Base-by-base conservation (phyloP, 805 yeast species). In the Vanderwaltozyma verrucispora region DNA sequence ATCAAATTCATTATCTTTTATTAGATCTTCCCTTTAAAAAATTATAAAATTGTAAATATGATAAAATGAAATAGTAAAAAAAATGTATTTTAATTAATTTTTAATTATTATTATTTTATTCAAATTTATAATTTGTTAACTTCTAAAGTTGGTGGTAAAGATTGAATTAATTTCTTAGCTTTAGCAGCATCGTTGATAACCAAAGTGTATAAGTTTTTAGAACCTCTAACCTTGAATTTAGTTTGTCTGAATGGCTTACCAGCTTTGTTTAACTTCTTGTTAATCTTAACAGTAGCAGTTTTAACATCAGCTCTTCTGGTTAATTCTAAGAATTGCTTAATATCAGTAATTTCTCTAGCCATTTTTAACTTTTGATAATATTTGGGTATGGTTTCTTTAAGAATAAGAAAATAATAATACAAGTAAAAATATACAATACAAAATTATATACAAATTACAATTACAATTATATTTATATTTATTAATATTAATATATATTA, bases 171-270 rank as follows among this genome's bases (percentile, higher is more conserved):
- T 77, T 92, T 92, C 81, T 84, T 79, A 62, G 97, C 97, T 79
- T 87, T 88, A 69, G 85, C 81, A 63, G 86, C 82, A 69, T 92
- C 97, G 74, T 82, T 77, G 63, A 92, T 89, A 57, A 83, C 83
- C 70, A 89, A 76, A 59, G 98, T 92, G 84, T 92, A 92, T 65
- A 86, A 79, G 76, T 83, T 69, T 69, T 75, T 86, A 51, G 95
- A 63, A 69, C 96, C 96, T 79, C 97, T 87, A 64, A 92, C 85
- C 84, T 92, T 92, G 88, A 92, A 92, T 74, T 92, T 92, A 75
- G 96, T 87, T 73, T 83, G 92, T 73, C 82, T 81, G 79, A 75
- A 74, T 55, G 73, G 72, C 75, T 81, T 81, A 69, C 92, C 94
- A 68, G 72, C 71, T 56, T 81, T 74, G 74, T 77, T 79, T 63